phyloP scores from a whole-genome alignment of 345 rosid species.

The Excoecaria cochinchinensis region DNA sequence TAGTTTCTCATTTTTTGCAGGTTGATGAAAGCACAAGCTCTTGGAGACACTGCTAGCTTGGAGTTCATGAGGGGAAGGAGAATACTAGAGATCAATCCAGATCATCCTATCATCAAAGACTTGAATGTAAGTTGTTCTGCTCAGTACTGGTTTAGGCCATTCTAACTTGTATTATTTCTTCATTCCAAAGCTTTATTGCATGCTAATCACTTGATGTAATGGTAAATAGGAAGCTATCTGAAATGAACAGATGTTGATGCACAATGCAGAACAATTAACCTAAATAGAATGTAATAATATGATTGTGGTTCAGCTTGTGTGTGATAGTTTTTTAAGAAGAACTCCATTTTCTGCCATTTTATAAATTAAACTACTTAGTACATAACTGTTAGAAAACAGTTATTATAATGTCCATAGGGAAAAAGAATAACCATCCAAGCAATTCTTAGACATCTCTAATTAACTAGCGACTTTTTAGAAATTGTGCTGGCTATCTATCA shows the following conservation, averaged over 20 bases:
- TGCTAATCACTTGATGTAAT: background rate
- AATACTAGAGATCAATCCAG: conserved; percentile 89
- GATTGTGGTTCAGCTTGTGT: background rate
- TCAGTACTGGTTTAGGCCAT: background rate
- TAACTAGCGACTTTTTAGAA: background rate
- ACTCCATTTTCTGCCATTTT: background rate
- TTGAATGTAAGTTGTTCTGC: conserved; percentile 56
- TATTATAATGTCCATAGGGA: background rate
- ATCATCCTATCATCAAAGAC: conserved; percentile 88
- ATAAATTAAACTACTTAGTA: background rate
- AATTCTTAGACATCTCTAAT: background rate
- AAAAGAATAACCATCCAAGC: background rate
- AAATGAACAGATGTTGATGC: background rate
- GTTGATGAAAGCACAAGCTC: conserved; percentile 99
- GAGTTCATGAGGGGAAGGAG: conserved; percentile 98
- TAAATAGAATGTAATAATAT: background rate
- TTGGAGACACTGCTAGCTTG: conserved; percentile 92
- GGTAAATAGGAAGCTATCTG: background rate
- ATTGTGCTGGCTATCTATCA: background rate
- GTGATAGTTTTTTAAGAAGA: background rate
- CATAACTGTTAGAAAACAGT: background rate
- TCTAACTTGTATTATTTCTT: background rate
- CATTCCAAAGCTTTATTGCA: background rate
- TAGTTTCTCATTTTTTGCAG: conserved; percentile 34
- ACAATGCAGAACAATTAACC: background rate